These are phyloP conservation scores for Neurospora sp. DNA, from an alignment of 495 filamentous ascomycete species.

Conservation along the genomic window DNA sequence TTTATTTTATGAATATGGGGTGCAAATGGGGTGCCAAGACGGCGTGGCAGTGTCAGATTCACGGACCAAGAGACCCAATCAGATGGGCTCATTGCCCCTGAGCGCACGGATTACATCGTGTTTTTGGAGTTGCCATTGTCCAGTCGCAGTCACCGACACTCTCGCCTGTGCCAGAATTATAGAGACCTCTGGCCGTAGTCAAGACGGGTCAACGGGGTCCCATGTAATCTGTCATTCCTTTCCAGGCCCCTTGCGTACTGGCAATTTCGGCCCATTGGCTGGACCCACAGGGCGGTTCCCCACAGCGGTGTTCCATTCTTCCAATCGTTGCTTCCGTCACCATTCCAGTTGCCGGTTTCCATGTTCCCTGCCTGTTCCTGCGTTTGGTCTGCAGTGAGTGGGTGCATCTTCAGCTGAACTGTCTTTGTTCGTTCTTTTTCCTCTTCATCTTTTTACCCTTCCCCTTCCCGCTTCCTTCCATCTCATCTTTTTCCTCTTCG, in stretches of 20 bases:
- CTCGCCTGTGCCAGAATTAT: neutral
- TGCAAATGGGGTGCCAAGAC: neutral
- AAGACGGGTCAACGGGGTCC: no score
- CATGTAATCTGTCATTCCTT: neutral
- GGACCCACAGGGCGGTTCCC: neutral
- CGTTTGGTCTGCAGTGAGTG: neutral
- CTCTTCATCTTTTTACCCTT: neutral
- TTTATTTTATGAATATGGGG: neutral
- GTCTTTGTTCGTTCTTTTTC: neutral
- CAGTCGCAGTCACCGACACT: neutral
- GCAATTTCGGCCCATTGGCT: neutral
- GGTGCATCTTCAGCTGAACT: neutral
- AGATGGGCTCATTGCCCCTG: neutral
- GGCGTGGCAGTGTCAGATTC: neutral
- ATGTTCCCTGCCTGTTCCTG: neutral
- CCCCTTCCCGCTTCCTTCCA: neutral
- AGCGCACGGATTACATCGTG: neutral
- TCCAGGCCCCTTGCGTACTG: neutral
- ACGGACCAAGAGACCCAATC: neutral
- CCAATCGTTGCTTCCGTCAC: neutral
- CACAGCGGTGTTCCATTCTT: neutral
- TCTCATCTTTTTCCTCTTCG: neutral
- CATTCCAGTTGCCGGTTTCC: neutral
- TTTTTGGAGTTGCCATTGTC: neutral
- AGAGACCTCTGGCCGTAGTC: neutral